Conservation (phyloP, 306 rosid genomes). For the Glycyrrhiza uralensis region DNA sequence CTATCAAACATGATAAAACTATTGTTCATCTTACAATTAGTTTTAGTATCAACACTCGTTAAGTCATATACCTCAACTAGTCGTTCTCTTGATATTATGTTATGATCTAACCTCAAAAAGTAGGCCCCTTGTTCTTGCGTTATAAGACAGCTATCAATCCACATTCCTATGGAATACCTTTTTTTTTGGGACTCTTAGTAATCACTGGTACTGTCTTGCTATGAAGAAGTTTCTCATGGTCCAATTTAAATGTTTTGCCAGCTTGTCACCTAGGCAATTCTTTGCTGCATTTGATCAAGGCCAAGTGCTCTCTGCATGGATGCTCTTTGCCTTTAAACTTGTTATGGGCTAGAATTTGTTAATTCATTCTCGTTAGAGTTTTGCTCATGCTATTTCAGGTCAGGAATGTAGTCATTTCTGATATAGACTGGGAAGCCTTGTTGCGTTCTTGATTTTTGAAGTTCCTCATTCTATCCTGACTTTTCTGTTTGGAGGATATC, state of each 20-base stretch:
- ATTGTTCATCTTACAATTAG: not conserved
- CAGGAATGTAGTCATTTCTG: not conserved
- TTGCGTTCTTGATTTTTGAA: not conserved
- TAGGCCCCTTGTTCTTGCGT: slow-evolving; percentile 5
- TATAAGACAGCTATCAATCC: not conserved
- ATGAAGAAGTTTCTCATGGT: not conserved
- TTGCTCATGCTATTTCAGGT: not conserved
- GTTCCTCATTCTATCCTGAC: not conserved
- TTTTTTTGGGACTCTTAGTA: not conserved
- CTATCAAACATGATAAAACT: not conserved
- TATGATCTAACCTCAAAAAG: slow-evolving; percentile 5
- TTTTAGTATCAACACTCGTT: slow-evolving; percentile 11
- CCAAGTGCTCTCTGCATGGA: not conserved
- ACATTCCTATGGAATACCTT: not conserved
- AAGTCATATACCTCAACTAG: not conserved
- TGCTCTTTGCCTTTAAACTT: not conserved
- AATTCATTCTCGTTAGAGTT: not conserved
- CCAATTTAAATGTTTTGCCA: not conserved
- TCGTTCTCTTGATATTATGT: slow-evolving; percentile 9
- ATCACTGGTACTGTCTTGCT: not conserved
- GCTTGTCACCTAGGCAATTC: not conserved
- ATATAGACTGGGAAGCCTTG: slow-evolving; percentile 1
- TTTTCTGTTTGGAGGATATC: slow-evolving; percentile 5
- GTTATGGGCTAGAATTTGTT: not conserved
- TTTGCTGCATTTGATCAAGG: not conserved